Evolutionary conservation across 1,284 basidiomycete genomes (phyloP), one percentile per base, ranked within the genome.

Genomic region (Cutaneotrichosporon cavernicola): DNA sequence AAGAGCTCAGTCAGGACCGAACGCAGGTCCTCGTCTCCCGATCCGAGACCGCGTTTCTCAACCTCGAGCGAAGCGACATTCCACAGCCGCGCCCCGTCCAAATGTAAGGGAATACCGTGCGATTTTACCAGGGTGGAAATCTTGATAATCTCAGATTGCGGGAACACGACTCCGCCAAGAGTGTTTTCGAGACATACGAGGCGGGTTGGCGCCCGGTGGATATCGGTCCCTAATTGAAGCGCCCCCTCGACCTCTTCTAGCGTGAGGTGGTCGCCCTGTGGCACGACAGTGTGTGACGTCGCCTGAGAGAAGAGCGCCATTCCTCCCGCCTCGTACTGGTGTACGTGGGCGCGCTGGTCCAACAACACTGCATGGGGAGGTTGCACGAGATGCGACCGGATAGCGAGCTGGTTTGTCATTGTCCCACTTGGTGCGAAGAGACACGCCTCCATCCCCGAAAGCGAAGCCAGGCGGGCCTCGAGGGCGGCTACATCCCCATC

Each of bases 71-170:
- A 90, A 2, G 90, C 93, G 4, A 76, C 76, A 73, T 99, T 91
- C 96, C 96, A 99, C 61, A 98, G 85, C 60, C 80, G 86, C 5
- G 96, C 97, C 46, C 97, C 97, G 76, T 98, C 96, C 30, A 96
- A 86, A 76, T 98, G 96, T 86, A 96, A 87, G 63, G 86, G 87
- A 62, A 92, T 85, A 32, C 84, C 88, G 51, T 86, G 81, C 60
- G 85, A 84, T 73, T 84, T 88, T 0, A 89, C 93, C 70, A 86
- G 89, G 26, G 89, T 84, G 5, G 89, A 88, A 67, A 99, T 99
- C 63, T 87, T 86, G 62, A 90, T 79, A 50, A 97, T 86, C 76
- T 97, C 96, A 13, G 89, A 85, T 74, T 98, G 95, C 1, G 97
- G 95, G 67, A 96, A 87, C 67, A 99, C 90, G 43, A 89, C 91